These are phyloP conservation scores for Vinca major DNA, from an alignment of 305 asterid genomes.

Conservation along the genomic window DNA sequence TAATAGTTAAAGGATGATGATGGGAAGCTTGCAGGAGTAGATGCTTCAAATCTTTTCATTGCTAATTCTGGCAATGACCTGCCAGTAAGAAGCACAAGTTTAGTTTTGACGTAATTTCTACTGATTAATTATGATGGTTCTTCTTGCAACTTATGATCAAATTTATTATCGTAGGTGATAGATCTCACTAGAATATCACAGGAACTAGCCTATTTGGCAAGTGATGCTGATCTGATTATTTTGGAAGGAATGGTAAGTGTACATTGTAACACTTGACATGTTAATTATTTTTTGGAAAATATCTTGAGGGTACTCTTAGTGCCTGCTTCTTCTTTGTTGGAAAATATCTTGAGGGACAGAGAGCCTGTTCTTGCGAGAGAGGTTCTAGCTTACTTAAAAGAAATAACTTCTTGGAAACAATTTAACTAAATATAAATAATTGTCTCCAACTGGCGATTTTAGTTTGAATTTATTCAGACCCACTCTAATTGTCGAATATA, in stretches of 20 bases:
- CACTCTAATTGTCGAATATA: no score
- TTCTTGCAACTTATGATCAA: slow-evolving; percentile 12
- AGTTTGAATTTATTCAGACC: no score
- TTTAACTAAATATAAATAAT: no score
- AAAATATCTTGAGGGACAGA: no score
- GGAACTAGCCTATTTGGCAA: slow-evolving; percentile 81
- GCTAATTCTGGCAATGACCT: slow-evolving; percentile 90
- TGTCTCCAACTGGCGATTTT: no score
- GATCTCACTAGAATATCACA: slow-evolving; percentile 84
- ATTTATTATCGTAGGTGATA: slow-evolving; percentile 46
- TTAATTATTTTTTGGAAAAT: background rate
- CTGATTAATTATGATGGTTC: slow-evolving; percentile 15
- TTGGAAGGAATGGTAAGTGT: slow-evolving; percentile 96
- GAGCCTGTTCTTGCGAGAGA: no score
- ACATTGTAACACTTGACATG: background rate
- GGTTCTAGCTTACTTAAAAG: no score
- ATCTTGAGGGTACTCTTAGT: background rate
- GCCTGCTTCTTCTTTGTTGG: background rate
- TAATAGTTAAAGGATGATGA: slow-evolving; percentile 76
- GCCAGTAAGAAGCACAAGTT: slow-evolving; percentile 56
- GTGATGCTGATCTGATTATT: slow-evolving; percentile 80
- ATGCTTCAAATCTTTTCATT: slow-evolving; percentile 67
- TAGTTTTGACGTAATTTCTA: slow-evolving; percentile 4
- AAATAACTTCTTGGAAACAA: no score
- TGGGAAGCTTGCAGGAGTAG: slow-evolving; percentile 79